Base-by-base conservation (phyloP, 192 early-diverging fungal genomes). In the Physocladia obscura region DNA sequence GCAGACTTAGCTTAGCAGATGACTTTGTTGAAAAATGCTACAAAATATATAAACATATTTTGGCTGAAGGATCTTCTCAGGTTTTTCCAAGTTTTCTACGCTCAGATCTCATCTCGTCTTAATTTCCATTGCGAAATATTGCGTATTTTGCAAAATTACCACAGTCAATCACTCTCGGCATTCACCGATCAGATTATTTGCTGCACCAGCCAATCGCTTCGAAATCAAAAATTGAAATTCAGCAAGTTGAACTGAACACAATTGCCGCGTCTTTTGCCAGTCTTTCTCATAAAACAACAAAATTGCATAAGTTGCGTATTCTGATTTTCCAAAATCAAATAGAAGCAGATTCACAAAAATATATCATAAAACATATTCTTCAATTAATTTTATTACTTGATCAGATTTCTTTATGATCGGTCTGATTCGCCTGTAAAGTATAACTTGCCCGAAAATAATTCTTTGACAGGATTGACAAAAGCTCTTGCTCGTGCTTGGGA, bases 191-290 rank as follows among this genome's bases (percentile, higher is more conserved):
- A 22, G 96, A 98, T 78, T 98, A 98, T 69, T 75, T 98, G 49
- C 79, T 96, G 19, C 88, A 98, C 74, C 75, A 85, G 36, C n/a
- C n/a, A n/a, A 54, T 34, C 30, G 64, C 64, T 0, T 61, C 51
- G 0, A 76, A 70, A 11, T 78, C 78, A 5, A 73, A 86, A n/a
- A 71, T 85, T 31, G 75, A 76, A 30, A 82, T 92, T 47, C 89
- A 95, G 73, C 96, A 98, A 73, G 96, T 98, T 1, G 96, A 98
- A 67, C 88, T 96, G 69, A 98, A 98, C 77, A 97, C 96, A 3
- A 96, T 98, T 76, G 85, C 95, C 3, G 81, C 91, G 4, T 92
- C 91, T n/a, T 98, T 98, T 76, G 86, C 89, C 13, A 88, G 89
- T 68, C 80, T 98, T 17, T 93, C 92, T 1, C 76, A 85, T 0